These are phyloP conservation scores for Penicillium paneum DNA, from an alignment of 2,329 filamentous ascomycete species.

Conservation along the genomic window DNA sequence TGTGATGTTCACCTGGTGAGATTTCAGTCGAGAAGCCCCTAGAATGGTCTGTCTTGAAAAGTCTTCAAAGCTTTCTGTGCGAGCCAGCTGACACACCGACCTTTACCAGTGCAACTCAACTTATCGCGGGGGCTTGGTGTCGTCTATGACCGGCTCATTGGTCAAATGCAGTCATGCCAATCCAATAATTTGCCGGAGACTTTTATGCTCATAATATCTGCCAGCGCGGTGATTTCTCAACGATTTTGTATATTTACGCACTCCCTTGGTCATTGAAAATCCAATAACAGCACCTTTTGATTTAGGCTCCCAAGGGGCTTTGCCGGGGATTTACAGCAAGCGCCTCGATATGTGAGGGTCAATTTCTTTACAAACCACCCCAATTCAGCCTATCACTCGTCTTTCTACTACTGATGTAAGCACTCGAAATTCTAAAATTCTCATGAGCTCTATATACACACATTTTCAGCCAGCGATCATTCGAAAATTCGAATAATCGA, in stretches of 20 bases:
- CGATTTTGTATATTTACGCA: too few species aligned
- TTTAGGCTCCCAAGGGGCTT: background rate
- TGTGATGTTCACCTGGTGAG: too few species aligned
- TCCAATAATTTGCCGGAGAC: background rate
- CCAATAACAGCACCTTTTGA: background rate
- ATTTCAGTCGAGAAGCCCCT: too few species aligned
- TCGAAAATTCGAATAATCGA: slow-evolving; percentile 31
- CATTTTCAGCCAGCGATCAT: slow-evolving; percentile 13
- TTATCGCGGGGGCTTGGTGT: too few species aligned
- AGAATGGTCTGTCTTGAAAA: background rate
- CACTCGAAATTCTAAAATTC: background rate
- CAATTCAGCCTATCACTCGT: background rate
- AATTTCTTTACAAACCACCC: background rate
- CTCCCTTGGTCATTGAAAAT: background rate
- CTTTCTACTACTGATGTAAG: background rate
- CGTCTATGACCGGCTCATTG: background rate
- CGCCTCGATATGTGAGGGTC: too few species aligned
- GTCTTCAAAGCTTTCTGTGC: background rate
- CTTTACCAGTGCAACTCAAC: background rate
- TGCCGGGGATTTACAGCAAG: background rate
- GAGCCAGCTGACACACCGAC: background rate
- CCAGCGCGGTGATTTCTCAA: background rate
- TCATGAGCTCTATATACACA: background rate
- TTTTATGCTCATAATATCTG: background rate
- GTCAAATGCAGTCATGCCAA: background rate